Evolutionary conservation across 116 monocot genomes (phyloP).

Genomic region (Papilionanthe hybrid): DNA sequence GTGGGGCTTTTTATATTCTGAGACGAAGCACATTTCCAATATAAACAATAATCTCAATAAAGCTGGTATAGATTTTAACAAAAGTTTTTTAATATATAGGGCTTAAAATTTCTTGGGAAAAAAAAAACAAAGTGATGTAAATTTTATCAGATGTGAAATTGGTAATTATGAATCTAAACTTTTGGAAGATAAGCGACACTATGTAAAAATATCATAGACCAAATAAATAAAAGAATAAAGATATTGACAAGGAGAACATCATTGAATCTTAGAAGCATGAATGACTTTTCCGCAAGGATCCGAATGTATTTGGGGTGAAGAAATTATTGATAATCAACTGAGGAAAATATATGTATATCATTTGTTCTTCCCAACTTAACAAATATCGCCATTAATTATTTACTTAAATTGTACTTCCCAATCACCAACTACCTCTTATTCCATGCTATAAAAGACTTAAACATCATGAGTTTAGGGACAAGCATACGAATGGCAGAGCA

Average conservation of each 20-base stretch:
- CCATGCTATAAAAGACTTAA: background rate
- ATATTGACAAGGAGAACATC: too few species aligned
- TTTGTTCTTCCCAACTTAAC: too few species aligned
- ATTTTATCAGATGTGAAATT: background rate
- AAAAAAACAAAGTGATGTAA: background rate
- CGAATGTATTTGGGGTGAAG: background rate
- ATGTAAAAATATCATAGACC: background rate
- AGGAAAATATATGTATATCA: background rate
- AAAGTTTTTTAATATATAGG: too few species aligned
- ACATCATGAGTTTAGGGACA: background rate
- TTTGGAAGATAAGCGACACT: background rate
- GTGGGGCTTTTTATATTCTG: background rate
- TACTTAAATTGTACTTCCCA: too few species aligned
- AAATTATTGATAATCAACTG: background rate
- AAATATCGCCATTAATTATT: too few species aligned
- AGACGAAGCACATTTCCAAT: too few species aligned
- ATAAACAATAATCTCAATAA: too few species aligned
- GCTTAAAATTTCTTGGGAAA: background rate
- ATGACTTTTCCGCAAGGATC: background rate
- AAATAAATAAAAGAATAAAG: background rate
- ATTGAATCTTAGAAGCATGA: too few species aligned
- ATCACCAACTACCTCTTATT: background rate
- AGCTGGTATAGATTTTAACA: too few species aligned
- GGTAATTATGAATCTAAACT: background rate
- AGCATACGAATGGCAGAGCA: too few species aligned